Evolutionary conservation across 176 grass and related monocot species (phyloP), one percentile per base, ranked within the genome.

Genomic region (Elaeis guineensis): DNA sequence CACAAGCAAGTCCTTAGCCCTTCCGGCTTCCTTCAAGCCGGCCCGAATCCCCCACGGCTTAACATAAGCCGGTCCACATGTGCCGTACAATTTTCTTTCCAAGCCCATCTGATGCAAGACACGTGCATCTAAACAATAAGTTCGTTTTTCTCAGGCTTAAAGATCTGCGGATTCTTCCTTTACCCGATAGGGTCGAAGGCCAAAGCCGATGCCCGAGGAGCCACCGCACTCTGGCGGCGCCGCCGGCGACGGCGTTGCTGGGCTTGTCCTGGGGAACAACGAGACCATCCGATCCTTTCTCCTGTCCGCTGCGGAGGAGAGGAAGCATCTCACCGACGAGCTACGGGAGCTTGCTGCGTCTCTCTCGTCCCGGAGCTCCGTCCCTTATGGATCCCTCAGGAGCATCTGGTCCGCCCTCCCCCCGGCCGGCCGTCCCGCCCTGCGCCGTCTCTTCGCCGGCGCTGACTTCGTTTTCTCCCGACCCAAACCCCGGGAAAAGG

Each of bases 401-500:
- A 64, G 75, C 73, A 71, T 96, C 60, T 96, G 92, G 92, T 79
- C 71, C 23, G 80, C 71, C 60, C 57, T 70, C 54, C 66, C 80
- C 44, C 25, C 75, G 8, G 56, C 55, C 21, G 63, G 17, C 55
- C 91, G 86, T 53, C 92, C 83, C 32, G 73, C 83, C 8, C 83
- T 96, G 57, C 75, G 72, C 17, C 17, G 14, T 54, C 80, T 90
- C 44, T 51, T 96, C 17, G 18, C 16, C 1, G 86, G 83, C 24
- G 64, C 83, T 14, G 72, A 80, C 11, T 82, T 96, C 55, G 69
- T 88, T 7, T 78, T 96, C 20, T 16, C 66, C 16, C 85, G 83
- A 51, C 92, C 92, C 25, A 87, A 88, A n/a, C 83, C 78, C 2
- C 77, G 92, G 5, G 77, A 88, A 51, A 96, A 90, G 86, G 92